Percentiles rank a stretch among this genome's conserved stretches.
Evolutionary conservation across 768 basidiomycete species (phyloP).

Genomic region (Calocera viscosa): DNA sequence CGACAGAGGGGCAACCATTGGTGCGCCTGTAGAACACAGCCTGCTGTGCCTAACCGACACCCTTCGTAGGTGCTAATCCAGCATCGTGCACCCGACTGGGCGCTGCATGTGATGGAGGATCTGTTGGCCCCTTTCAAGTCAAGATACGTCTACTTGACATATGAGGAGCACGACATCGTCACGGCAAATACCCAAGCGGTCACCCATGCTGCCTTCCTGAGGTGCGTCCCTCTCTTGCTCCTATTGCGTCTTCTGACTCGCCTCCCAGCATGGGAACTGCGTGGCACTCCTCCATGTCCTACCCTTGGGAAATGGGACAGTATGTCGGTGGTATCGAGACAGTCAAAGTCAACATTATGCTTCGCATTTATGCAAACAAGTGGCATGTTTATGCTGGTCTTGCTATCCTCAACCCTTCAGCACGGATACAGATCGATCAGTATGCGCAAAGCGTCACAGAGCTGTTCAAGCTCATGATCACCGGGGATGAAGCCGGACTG

Average conservation of each 20-base stretch:
- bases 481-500: conserved; percentile 41
- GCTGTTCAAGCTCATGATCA: conserved; percentile 90
- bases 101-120: conserved; percentile 64
- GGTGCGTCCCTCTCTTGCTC: conserved; percentile 34
- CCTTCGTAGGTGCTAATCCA: conserved; percentile 67
- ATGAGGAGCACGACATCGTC: conserved; percentile 89
- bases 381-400: conserved; percentile 99
- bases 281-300: conserved; percentile 62
- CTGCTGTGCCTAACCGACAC: background rate
- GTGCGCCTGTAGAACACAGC: conserved; percentile 34
- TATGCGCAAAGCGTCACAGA: conserved; percentile 76
- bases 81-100: conserved; percentile 65
- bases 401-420: conserved; percentile 92
- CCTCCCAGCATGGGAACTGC: conserved; percentile 86
- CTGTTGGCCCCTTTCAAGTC: conserved; percentile 70
- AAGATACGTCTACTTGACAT: conserved; percentile 83
- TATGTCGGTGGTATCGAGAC: conserved; percentile 97
- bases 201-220: conserved; percentile 93
- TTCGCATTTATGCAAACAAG: conserved; percentile 91
- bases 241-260: background rate
- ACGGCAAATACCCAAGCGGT: conserved; percentile 99
- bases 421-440: conserved; percentile 78
- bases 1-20: conserved; percentile 77
- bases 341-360: conserved; percentile 91
- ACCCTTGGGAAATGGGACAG: conserved; percentile 87